A percentile compares a stretch with the other conserved stretches of the same genome.
Conservation (phyloP, 345 rosid species). For the Melaleuca quinquenervia region DNA sequence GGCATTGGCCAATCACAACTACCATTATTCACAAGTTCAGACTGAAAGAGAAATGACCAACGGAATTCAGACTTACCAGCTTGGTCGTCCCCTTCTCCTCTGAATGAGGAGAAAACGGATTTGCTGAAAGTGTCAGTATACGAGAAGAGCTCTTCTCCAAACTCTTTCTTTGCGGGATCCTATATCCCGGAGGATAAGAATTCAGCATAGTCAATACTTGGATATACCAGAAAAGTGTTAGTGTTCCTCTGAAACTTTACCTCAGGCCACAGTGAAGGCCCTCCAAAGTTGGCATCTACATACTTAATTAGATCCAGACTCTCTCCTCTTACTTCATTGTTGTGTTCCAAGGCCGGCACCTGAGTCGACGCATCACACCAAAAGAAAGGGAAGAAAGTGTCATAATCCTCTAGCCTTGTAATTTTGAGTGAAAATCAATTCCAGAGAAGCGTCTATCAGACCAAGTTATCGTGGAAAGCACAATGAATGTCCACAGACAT, state of each 20-base stretch:
- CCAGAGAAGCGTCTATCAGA: neutral
- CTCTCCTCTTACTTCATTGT: slow-evolving; percentile 61
- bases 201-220: neutral
- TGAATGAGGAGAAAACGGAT: slow-evolving; percentile 29
- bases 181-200: slow-evolving; percentile 1
- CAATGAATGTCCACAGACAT: neutral
- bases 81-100: slow-evolving; percentile 36
- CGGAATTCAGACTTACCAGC: slow-evolving; percentile 18
- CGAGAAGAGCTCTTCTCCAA: slow-evolving; percentile 55
- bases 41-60: neutral
- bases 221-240: neutral
- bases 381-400: neutral
- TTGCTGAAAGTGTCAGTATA: slow-evolving; percentile 35
- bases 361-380: neutral
- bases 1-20: neutral
- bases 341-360: slow-evolving; percentile 90
- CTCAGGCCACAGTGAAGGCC: slow-evolving; percentile 60
- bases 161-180: slow-evolving; percentile 64
- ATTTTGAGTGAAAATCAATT: neutral
- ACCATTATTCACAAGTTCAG: neutral
- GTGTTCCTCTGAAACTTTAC: slow-evolving; percentile 19
- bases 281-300: slow-evolving; percentile 64
- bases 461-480: neutral
- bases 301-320: slow-evolving; percentile 77
- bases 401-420: neutral